Percentiles rank a stretch among this genome's conserved stretches.
Conservation (phyloP, 805 yeast genomes). For the Debaryomyces prosopidis region DNA sequence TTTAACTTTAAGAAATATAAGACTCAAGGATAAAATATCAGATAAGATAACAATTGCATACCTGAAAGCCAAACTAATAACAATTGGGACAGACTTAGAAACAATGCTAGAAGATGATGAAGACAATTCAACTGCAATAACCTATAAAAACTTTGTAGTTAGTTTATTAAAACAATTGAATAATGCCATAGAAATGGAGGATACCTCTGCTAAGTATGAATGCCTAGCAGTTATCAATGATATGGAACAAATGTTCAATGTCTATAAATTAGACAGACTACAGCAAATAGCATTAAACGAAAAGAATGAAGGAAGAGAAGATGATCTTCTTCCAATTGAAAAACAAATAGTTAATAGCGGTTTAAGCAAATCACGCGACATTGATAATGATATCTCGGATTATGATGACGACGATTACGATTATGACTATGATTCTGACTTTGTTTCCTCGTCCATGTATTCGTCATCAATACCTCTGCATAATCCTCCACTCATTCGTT, state of each 20-base stretch:
- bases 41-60: constrained; percentile 58
- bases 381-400: not conserved
- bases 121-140: constrained; percentile 26
- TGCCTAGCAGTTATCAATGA: constrained; percentile 67
- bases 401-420: constrained; percentile 16
- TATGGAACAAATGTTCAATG: constrained; percentile 73
- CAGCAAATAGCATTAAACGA: constrained; percentile 14
- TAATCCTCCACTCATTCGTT: constrained; percentile 38
- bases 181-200: constrained; percentile 51
- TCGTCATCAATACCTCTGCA: constrained; percentile 20
- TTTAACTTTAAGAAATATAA: constrained; percentile 44
- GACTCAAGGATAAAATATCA: constrained; percentile 49
- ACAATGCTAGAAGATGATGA: constrained; percentile 41
- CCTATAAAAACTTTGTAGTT: constrained; percentile 61
- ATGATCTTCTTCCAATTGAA: not conserved
- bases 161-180: constrained; percentile 60
- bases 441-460: constrained; percentile 21
- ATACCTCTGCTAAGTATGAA: constrained; percentile 60
- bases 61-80: constrained; percentile 63
- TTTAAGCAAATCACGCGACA: not conserved
- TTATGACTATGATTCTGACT: constrained; percentile 26
- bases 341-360: not conserved
- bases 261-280: constrained; percentile 39
- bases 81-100: constrained; percentile 64
- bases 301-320: constrained; percentile 3